A percentile compares a stretch with the other conserved stretches of the same genome.
Evolutionary conservation across 2,329 filamentous ascomycete genomes (phyloP).

Genomic region (Fusarium abutilonis): DNA sequence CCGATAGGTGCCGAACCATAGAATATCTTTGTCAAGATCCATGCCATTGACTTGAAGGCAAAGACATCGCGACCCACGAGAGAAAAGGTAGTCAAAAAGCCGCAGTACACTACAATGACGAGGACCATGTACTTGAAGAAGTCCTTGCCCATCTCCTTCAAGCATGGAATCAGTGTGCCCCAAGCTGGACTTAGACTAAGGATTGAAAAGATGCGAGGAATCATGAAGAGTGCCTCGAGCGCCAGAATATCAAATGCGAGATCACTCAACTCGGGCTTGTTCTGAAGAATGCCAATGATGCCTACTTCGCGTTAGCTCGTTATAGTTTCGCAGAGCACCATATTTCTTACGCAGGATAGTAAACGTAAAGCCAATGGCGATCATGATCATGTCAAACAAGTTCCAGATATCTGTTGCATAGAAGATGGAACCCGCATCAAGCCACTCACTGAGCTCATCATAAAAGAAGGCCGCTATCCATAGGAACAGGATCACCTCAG

Average conservation of each 20-base stretch:
- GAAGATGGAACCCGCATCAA: slow-evolving; percentile 86
- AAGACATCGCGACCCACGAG: slow-evolving; percentile 78
- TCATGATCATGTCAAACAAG: slow-evolving; percentile 77
- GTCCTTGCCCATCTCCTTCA: slow-evolving; percentile 94
- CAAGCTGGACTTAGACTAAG: slow-evolving; percentile 90
- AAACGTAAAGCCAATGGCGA: slow-evolving; percentile 76
- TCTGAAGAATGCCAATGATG: slow-evolving; percentile 54
- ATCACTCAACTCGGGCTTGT: slow-evolving; percentile 73
- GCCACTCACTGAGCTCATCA: slow-evolving; percentile 85
- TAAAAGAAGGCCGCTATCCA: slow-evolving; percentile 91
- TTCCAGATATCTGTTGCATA: slow-evolving; percentile 88
- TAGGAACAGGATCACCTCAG: slow-evolving; percentile 80
- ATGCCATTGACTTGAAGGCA: slow-evolving; percentile 73
- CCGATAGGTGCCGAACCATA: slow-evolving; percentile 80
- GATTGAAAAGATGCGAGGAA: slow-evolving; percentile 87
- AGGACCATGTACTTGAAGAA: slow-evolving; percentile 86
- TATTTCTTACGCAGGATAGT: slow-evolving; percentile 71
- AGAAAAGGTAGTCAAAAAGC: slow-evolving; percentile 88
- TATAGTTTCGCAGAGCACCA: accelerated
- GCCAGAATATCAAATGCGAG: slow-evolving; percentile 89
- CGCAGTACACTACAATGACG: slow-evolving; percentile 83
- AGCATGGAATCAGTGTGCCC: slow-evolving; percentile 86
- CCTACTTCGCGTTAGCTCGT: slow-evolving; percentile 41
- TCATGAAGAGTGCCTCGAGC: slow-evolving; percentile 87
- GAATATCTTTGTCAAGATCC: slow-evolving; percentile 82